A percentile compares a stretch with the other conserved stretches of the same genome.
Evolutionary conservation across 75 land plant species (phyloP).

Genomic region (Chamaecyparis obtusa): DNA sequence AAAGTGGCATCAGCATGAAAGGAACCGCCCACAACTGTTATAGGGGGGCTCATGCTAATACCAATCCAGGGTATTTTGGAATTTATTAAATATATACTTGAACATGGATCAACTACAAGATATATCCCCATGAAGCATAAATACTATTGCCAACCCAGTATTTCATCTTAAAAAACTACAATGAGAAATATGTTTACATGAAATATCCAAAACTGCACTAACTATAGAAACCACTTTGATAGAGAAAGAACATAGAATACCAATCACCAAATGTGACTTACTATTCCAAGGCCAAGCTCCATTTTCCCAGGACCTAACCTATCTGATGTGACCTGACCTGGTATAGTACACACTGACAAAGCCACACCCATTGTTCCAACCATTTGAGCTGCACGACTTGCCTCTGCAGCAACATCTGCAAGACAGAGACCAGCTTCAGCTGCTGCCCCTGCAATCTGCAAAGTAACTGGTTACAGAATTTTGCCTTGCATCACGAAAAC

Average conservation of each 20-base stretch:
- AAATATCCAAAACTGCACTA: neutral
- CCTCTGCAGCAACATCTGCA: conserved; percentile 83
- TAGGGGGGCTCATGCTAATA: conserved; percentile 30
- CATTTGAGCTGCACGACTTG: conserved; percentile 72
- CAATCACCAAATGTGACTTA: conserved; percentile 32
- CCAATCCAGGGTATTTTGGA: neutral
- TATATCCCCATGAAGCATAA: neutral
- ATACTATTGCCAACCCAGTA: neutral
- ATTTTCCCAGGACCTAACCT: conserved; percentile 84
- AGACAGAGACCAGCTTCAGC: conserved; percentile 86
- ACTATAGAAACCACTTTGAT: neutral
- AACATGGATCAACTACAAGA: neutral
- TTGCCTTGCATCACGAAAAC: neutral
- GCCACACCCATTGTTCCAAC: conserved; percentile 99
- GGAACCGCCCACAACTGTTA: conserved; percentile 13
- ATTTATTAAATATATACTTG: neutral
- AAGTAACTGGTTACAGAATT: neutral
- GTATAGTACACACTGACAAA: conserved; percentile 83
- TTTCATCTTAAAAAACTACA: neutral
- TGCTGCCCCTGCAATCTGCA: conserved; percentile 94
- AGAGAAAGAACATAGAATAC: neutral
- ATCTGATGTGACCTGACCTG: conserved; percentile 90
- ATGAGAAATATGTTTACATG: too few relatives aligned
- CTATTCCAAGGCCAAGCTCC: conserved; percentile 99
- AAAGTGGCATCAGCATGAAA: conserved; percentile 29